A percentile compares a stretch with the other conserved stretches of the same genome.
These are phyloP conservation scores for Phellopilus nigrolimitatus DNA, from an alignment of 1,284 basidiomycete genomes.

Conservation along the genomic window DNA sequence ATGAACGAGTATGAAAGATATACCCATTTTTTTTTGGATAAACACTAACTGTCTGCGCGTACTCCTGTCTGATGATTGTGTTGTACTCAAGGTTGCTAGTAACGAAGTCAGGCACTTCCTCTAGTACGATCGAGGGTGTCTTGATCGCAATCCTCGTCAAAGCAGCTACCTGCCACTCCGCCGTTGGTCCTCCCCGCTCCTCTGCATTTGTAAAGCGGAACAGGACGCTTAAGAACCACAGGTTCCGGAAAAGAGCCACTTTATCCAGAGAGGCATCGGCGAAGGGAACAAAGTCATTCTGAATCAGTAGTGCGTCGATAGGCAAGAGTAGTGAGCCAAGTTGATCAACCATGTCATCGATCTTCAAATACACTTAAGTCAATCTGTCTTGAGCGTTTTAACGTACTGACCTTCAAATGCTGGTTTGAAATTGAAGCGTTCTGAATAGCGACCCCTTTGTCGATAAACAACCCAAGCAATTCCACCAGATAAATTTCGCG, in stretches of 20 bases:
- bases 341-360: constrained; percentile 82
- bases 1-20: background rate
- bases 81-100: constrained; percentile 93
- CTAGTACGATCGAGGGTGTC: constrained; percentile 83
- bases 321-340: constrained; percentile 84
- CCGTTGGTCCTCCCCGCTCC: constrained; percentile 51
- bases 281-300: constrained; percentile 68
- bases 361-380: constrained; percentile 36
- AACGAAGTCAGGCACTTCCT: constrained; percentile 80
- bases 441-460: constrained; percentile 91
- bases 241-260: constrained; percentile 84
- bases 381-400: constrained; percentile 6
- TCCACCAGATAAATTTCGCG: constrained; percentile 83
- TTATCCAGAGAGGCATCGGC: constrained; percentile 54
- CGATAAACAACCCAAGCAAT: constrained; percentile 80
- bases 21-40: background rate
- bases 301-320: constrained; percentile 84
- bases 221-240: constrained; percentile 91
- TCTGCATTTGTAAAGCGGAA: constrained; percentile 64
- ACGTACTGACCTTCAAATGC: constrained; percentile 54
- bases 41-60: constrained; percentile 63
- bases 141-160: constrained; percentile 81
- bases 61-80: constrained; percentile 87
- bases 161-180: constrained; percentile 73
- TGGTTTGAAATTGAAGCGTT: constrained; percentile 64